Evolutionary conservation across 2,329 filamentous ascomycete genomes (phyloP), one percentile per base, ranked within the genome.

Genomic region (Phialophora macrospora): DNA sequence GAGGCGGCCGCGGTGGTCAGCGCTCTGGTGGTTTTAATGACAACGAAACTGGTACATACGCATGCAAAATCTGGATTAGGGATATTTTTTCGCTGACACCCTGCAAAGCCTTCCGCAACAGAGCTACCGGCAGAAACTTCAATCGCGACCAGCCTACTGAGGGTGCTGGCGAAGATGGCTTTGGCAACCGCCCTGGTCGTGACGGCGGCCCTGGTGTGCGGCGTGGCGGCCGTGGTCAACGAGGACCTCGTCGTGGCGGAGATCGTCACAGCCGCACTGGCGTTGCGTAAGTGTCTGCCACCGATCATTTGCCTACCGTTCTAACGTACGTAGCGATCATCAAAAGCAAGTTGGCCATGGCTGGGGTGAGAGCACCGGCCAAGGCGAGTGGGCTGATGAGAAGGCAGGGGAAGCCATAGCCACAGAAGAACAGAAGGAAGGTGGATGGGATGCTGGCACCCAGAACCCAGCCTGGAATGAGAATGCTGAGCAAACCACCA

Each of bases 351-450:
- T 90, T 77, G 90, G 88, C 76, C 91, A 94, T 80, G 90, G 91
- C 74, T 98, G 94, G 93, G 95, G 94, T 74, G 89, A 87, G 76
- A 85, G 86, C 73, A 90, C 92, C 77, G 95, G 93, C 75, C 83
- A 89, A 69, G 90, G 90, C 76, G 92, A 96, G 82, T 88, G 90
- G 82, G 90, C 90, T 77, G 95, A 98, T 75, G 95, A 98, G 86
- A 87, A 92, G 81, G 92, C 90, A 73, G 95, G 90, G 74, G 93
- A 96, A 79, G 90, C 87, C 74, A 96, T 97, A 73, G 95, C 95
- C 73, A 86, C 92, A 81, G 83, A 85, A 71, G 94, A 98, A 77
- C 86, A 92, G 82, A 92, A 90, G 82, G 90, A 92, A 68, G 86
- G 83, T 70, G 81, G 79, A 77, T 77, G 75, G 69, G 80, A 78